Percentiles rank a stretch among this genome's conserved stretches.
phyloP scores from a whole-genome alignment of 1,284 basidiomycete species.

The Exsudoporus floridanus region DNA sequence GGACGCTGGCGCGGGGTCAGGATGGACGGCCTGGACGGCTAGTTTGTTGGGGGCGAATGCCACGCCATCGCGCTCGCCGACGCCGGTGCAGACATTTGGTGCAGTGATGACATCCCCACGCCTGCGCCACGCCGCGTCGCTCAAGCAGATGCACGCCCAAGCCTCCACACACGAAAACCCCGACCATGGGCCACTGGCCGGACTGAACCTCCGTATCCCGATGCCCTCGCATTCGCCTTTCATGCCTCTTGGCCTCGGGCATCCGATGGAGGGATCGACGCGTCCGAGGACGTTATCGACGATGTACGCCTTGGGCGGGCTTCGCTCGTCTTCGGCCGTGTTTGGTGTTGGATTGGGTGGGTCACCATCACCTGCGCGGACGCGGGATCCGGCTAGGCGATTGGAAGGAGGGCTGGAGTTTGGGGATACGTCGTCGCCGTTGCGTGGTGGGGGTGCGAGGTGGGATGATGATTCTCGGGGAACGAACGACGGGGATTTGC shows the following conservation, averaged over 20 bases:
- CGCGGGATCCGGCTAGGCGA: no score
- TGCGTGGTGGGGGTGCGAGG: no score
- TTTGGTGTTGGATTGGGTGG: constrained; percentile 24
- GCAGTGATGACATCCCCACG: constrained; percentile 64
- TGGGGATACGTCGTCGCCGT: no score
- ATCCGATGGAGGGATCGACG: constrained; percentile 28
- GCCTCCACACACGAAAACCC: constrained; percentile 13
- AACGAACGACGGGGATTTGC: no score
- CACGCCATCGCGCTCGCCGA: constrained; percentile 19
- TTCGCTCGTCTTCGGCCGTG: constrained; percentile 35
- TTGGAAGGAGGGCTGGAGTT: no score
- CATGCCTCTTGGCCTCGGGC: constrained; percentile 17
- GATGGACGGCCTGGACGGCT: constrained; percentile 62
- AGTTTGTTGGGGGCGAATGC: constrained; percentile 42
- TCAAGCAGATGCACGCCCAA: constrained; percentile 30
- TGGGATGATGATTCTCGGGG: no score
- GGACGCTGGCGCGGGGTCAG: constrained; percentile 12
- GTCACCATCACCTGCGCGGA: constrained; percentile 6
- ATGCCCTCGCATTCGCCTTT: constrained; percentile 41
- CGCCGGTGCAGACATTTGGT: constrained; percentile 58
- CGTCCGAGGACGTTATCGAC: constrained; percentile 51
- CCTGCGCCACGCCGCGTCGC: constrained; percentile 48
- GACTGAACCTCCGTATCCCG: constrained; percentile 57
- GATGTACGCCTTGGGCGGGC: constrained; percentile 58
- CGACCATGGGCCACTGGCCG: constrained; percentile 32